Conservation (phyloP, 805 yeast species). For the Danielia reshetovae region DNA sequence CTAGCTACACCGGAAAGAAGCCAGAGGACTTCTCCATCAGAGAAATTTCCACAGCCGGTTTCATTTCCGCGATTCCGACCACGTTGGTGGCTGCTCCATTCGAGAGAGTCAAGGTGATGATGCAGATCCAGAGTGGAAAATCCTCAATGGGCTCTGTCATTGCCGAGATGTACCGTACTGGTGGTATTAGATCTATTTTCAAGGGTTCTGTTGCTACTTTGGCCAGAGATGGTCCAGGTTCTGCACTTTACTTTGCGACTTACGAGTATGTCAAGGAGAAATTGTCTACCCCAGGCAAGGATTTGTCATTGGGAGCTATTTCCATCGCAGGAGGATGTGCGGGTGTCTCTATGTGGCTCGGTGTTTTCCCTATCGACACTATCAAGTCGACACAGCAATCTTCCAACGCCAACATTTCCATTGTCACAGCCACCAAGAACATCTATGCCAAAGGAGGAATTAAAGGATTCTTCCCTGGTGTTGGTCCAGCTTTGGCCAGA, state of each 20-base stretch:
- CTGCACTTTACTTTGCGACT: conserved; percentile 92
- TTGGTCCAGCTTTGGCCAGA: conserved; percentile 91
- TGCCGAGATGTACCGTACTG: conserved; percentile 63
- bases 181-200: conserved; percentile 81
- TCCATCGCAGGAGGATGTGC: conserved; percentile 93
- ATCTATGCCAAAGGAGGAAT: conserved; percentile 77
- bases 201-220: conserved; percentile 90
- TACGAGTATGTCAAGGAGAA: conserved; percentile 75
- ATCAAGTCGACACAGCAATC: conserved; percentile 82
- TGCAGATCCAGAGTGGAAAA: conserved; percentile 66
- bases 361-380: conserved; percentile 94
- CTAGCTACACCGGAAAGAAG: conserved; percentile 35
- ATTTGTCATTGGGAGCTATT: conserved; percentile 67
- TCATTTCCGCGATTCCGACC: conserved; percentile 90
- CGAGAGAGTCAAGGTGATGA: conserved; percentile 89
- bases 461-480: conserved; percentile 94
- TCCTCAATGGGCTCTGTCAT: conserved; percentile 58
- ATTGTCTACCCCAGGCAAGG: conserved; percentile 52
- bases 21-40: conserved; percentile 50
- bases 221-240: conserved; percentile 97
- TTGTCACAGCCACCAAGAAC: conserved; percentile 60
- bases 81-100: conserved; percentile 97
- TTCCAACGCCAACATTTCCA: conserved; percentile 49
- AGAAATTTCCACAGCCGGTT: conserved; percentile 88
- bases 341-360: conserved; percentile 96